These are phyloP conservation scores for Phytophthora parvispora DNA, from an alignment of 352 stramenopile genomes.

Conservation along the genomic window DNA sequence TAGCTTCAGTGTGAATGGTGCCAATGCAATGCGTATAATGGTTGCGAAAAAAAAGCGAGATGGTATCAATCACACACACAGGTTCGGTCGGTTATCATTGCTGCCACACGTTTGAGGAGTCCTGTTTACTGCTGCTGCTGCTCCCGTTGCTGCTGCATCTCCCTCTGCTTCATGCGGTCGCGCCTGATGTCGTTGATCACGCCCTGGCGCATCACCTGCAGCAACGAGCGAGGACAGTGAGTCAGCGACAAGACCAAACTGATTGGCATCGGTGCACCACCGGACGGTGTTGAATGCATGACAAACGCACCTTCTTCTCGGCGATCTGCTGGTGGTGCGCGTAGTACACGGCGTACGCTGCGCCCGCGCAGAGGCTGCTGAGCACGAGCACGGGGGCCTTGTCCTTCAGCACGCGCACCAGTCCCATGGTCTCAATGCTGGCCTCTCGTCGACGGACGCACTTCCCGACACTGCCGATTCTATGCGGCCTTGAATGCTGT, in stretches of 20 bases:
- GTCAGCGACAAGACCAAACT: too few relatives aligned
- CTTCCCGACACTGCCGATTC: slow-evolving; percentile 4
- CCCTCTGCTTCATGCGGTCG: slow-evolving; percentile 62
- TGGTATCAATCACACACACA: too few relatives aligned
- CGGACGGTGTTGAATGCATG: not conserved
- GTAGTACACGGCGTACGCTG: slow-evolving; percentile 77
- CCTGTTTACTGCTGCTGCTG: slow-evolving; percentile 31
- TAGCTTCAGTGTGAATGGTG: not conserved
- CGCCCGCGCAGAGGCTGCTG: slow-evolving; percentile 44
- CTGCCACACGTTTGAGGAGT: slow-evolving; percentile 5
- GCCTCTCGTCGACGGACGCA: slow-evolving; percentile 4
- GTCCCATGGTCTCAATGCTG: slow-evolving; percentile 1
- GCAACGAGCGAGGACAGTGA: not conserved
- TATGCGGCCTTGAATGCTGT: slow-evolving; percentile 16
- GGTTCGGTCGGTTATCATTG: slow-evolving; percentile 1
- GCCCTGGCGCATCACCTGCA: slow-evolving; percentile 73
- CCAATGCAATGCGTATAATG: not conserved
- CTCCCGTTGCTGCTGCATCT: slow-evolving; percentile 51
- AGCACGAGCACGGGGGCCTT: slow-evolving; percentile 68
- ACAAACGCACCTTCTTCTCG: slow-evolving; percentile 74
- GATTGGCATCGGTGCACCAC: slow-evolving; percentile 1
- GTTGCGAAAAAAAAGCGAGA: too few relatives aligned
- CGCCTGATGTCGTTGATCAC: slow-evolving; percentile 88
- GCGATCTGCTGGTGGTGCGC: slow-evolving; percentile 81
- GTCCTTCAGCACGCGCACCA: slow-evolving; percentile 39